Evolutionary conservation across 805 yeast genomes (phyloP), one percentile per base, ranked within the genome.

Genomic region (Middelhovenomyces tepae): DNA sequence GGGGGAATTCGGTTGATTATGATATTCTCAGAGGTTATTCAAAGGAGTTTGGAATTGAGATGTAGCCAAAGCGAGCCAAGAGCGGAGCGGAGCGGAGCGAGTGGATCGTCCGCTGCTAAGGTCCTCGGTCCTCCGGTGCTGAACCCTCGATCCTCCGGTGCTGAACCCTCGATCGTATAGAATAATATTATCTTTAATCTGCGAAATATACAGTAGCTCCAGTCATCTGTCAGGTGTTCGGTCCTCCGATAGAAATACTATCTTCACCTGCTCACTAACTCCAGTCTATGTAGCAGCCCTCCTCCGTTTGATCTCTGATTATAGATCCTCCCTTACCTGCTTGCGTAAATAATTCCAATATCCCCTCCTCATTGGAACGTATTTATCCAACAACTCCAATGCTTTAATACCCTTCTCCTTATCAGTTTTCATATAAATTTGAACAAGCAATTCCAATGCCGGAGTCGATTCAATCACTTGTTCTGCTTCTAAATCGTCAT

Each of bases 371-470:
- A 78, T 74, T 1, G 83, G 77, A 43, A 80, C 85, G 40, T 68
- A 71, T 38, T 61, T 65, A 1, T 50, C 69, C 20, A 87, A 60
- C n/a, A 68, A 51, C 4, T 59, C 61, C 44, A 74, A 78, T 0
- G 75, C 65, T 15, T 56, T 50, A 1, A 45, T 34, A 1, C 81
- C 69, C 27, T 57, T 48, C 1, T 44, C 46, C 1, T 35, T 27
- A 1, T 59, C 46, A 13, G 42, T 40, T 13, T 50, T 38, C 10
- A 55, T 37, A 38, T 69, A 69, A 2, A 79, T 67, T 26, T 65
- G 64, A 0, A 78, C 78, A 22, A 80, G 55, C 6, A 70, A 39
- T 46, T 82, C 89, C 26, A 78, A 52, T 0, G 93, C 93, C 41
- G 64, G 72, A 0, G 76, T 60, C 2, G 85, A 75, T 36, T 52